Base-by-base conservation (phyloP, 2,329 filamentous ascomycete genomes). In the Metarhizium anisopliae region DNA sequence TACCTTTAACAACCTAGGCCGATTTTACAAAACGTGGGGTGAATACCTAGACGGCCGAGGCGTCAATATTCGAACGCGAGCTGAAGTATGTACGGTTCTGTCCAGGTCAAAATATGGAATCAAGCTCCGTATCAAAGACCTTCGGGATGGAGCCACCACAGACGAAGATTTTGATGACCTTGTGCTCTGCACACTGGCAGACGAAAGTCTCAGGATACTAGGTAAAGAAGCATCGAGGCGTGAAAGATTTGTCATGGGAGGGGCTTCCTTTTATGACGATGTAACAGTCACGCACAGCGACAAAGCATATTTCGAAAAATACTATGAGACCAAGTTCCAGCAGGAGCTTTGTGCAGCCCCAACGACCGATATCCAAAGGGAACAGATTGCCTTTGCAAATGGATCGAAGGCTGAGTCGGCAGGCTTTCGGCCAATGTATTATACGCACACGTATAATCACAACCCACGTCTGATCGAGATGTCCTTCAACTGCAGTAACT, bases 401-500 rank as follows among this genome's bases (percentile, higher is more conserved):
- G 72, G 75, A 14, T 65, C 75, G 16, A 71, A 77, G 47, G 72
- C 78, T 58, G 66, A 77, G 76, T 40, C 82, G 74, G 77, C 66
- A 32, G 77, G 77, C 20, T 86, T 82, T 72, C 74, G 77, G 52
- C 82, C 83, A 53, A 86, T 86, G 83, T 86, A 86, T 70, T 79
- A 80, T 63, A 86, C 82, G 60, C 81, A 84, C 55, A 78, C 76
- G 53, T 86, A 86, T 65, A 68, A 73, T 0, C 58, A 77, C 14
- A 78, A 85, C 61, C 74, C 75, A 1, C 78, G 72, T 2, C 80
- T 83, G 63, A 78, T 86, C 7, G 83, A 86, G 66, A 86, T 86
- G 83, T 85, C 80, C 56, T 90, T 89, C 69, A 85, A 90, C 67
- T 87, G 84, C 70, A 86, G 83, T 42, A 87, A 89, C 66, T 89